Base-by-base conservation (phyloP, 208 protist species). In the Balamuthia mandrillaris region DNA sequence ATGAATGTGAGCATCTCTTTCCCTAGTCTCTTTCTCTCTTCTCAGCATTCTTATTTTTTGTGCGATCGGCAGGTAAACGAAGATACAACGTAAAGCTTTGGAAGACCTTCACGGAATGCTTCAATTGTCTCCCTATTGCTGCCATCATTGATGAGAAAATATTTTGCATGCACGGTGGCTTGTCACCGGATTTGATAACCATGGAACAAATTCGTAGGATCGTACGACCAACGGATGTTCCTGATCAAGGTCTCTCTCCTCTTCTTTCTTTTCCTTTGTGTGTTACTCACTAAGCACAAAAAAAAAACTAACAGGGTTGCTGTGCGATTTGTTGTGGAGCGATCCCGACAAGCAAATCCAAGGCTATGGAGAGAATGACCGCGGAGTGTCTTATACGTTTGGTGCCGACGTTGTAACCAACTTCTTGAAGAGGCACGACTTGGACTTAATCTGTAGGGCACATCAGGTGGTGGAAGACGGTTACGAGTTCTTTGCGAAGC, bases 401-500 rank as follows among this genome's bases (percentile, higher is more conserved):
- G 98, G 98, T 12, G 87, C 95, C 24, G 97, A 99, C 89, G 95
- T 99, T 56, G 97, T 99, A 42, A 92, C 93, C 31, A 93, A 97
- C 66, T 99, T 99, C 87, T 89, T 99, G 2, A 93, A 98, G 79
- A 98, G 97, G 92, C 96, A 99, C 74, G 97, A 99, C 87, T 96
- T 99, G 81, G 98, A 99, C 87, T 92, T 99, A 14, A 97, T 99
- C 74, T 99, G 98, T 87, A 92, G 98, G 39, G 98, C 98, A 6
- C 98, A 99, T 90, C 98, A 99, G 90, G 98, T 99, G 1, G 97
- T 99, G 7, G 96, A 99, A 72, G 96, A 99, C 74, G 98, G 98
- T 3, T 99, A 99, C 88, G 97, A 99, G 79, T 99, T 99, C 90
- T 99, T 99, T 84, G 97, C 98, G 3, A 96, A 99, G 75, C 91